Conservation (phyloP, 257 asterid genomes). For the Coffea eugenioides region DNA sequence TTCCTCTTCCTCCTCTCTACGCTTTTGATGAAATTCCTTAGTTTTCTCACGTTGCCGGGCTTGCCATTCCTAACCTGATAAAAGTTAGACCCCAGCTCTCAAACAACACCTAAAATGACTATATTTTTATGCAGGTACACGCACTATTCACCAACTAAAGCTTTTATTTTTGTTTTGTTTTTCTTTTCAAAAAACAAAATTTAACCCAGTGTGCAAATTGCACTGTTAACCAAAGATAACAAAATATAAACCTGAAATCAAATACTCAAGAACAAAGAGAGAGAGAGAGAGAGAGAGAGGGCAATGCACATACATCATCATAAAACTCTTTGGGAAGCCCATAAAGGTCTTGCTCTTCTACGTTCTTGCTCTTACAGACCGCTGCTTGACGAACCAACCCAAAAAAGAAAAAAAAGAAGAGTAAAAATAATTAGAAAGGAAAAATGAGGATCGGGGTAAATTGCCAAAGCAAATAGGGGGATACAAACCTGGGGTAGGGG, state of each 20-base stretch:
- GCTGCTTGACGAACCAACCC: conserved; percentile 32
- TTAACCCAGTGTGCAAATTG: conserved; percentile 2
- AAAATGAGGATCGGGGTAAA: neutral
- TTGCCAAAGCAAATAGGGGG: neutral
- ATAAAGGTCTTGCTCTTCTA: conserved; percentile 48
- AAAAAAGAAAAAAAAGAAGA: neutral
- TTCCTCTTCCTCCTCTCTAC: conserved; percentile 74
- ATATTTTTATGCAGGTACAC: no score
- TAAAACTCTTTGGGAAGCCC: conserved; percentile 81
- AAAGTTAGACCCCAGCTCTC: conserved; percentile 29
- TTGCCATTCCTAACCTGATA: conserved; percentile 86
- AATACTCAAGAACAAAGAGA: neutral
- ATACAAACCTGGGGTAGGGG: conserved; percentile 24
- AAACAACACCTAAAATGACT: neutral
- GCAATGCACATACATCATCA: conserved; percentile 65
- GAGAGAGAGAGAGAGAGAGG: neutral
- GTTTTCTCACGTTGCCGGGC: conserved; percentile 88
- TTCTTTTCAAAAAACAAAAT: neutral
- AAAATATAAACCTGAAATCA: neutral
- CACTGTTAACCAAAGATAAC: neutral
- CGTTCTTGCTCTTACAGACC: conserved; percentile 48
- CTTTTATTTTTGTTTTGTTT: neutral
- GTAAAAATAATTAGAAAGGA: neutral
- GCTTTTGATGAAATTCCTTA: conserved; percentile 61
- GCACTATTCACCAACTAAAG: neutral